Evolutionary conservation across 148 eudicot species (phyloP).

Genomic region (Chenopodium berlandieri): DNA sequence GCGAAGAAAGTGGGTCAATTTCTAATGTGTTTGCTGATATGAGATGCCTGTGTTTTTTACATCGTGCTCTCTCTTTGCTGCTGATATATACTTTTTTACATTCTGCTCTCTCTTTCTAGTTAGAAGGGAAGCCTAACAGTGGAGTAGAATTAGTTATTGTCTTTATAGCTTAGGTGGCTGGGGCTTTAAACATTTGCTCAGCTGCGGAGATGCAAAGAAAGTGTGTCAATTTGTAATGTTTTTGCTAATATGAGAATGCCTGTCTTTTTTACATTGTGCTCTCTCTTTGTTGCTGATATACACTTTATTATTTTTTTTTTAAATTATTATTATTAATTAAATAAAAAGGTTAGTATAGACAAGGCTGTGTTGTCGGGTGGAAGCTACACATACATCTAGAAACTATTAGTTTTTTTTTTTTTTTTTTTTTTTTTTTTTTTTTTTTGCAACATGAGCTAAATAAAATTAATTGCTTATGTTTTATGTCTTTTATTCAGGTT

Average conservation of each 20-base stretch:
- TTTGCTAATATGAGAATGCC: not conserved
- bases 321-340: too few species aligned
- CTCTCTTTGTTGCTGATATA: not conserved
- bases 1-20: too few species aligned
- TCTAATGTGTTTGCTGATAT: too few species aligned
- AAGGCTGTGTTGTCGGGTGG: not conserved
- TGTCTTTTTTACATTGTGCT: not conserved
- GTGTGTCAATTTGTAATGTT: not conserved
- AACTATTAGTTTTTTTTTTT: too few species aligned
- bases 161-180: not conserved
- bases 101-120: too few species aligned
- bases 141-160: not conserved
- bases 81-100: too few species aligned
- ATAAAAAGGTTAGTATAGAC: not conserved
- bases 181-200: not conserved
- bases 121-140: not conserved
- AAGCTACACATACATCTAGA: not conserved
- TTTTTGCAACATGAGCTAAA: not conserved
- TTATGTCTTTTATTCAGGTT: constrained; percentile 45
- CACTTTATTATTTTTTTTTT: too few species aligned
- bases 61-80: too few species aligned
- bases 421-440: too few species aligned
- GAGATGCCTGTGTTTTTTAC: too few species aligned
- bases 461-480: not conserved
- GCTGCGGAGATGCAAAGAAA: not conserved